These are phyloP conservation scores for Monosporascus sp. DNA, from an alignment of 2,329 filamentous ascomycete species.

Conservation along the genomic window DNA sequence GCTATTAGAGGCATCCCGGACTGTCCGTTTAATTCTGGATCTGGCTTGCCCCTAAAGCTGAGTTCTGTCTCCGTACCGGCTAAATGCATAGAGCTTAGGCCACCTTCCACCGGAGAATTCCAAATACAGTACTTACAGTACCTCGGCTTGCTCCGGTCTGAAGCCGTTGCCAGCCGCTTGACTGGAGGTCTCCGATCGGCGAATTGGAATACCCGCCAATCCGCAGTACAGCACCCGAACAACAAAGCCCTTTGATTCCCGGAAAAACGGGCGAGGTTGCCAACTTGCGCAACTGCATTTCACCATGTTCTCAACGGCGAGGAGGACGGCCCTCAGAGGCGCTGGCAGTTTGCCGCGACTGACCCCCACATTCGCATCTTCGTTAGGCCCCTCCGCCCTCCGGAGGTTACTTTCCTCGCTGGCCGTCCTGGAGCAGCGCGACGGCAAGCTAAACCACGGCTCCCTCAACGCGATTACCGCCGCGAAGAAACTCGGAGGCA, in stretches of 20 bases:
- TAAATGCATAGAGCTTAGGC: not conserved
- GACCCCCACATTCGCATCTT: constrained; percentile 22
- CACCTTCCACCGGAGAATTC: not conserved
- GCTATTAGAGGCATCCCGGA: too few relatives aligned
- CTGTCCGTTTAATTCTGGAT: too few relatives aligned
- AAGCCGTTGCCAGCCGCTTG: not conserved
- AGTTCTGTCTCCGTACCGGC: not conserved
- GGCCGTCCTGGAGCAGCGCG: constrained; percentile 85
- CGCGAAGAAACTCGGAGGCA: constrained; percentile 77
- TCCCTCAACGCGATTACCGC: constrained; percentile 84
- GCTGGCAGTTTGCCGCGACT: constrained; percentile 16
- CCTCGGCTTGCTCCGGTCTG: not conserved
- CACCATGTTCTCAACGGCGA: constrained; percentile 23
- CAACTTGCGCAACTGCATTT: not conserved
- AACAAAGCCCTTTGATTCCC: not conserved
- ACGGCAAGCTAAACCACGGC: constrained; percentile 77
- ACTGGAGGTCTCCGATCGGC: not conserved
- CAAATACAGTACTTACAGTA: too few relatives aligned
- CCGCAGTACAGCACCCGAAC: not conserved
- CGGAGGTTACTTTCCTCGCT: constrained; percentile 77
- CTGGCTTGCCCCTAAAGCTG: too few relatives aligned
- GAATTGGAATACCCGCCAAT: not conserved
- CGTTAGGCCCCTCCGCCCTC: constrained; percentile 46
- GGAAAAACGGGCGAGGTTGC: not conserved
- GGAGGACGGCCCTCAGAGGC: constrained; percentile 20